A percentile compares a stretch with the other conserved stretches of the same genome.
Evolutionary conservation across 176 grass and related monocot species (phyloP).

Genomic region (Luzula sylvatica): DNA sequence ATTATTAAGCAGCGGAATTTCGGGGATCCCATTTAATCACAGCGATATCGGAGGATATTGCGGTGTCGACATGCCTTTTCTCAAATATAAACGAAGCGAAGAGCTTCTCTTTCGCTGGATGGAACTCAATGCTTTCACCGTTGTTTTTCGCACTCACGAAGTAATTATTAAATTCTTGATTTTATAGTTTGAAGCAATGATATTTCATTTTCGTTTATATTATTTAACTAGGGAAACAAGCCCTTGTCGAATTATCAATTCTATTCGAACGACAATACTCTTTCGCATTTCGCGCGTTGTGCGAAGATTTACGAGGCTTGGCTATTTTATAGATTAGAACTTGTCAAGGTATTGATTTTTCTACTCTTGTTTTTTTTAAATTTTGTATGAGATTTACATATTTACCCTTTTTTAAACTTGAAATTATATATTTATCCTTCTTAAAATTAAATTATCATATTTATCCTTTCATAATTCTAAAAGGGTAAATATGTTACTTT

Average conservation of each 20-base stretch:
- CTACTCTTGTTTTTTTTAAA: no score
- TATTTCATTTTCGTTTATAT: background rate
- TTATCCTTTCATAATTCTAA: no score
- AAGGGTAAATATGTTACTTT: no score
- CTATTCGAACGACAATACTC: conserved; percentile 48
- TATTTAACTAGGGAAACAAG: conserved; percentile 54
- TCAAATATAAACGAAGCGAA: conserved; percentile 72
- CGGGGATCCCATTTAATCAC: conserved; percentile 94
- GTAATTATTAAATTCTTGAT: conserved; percentile 19
- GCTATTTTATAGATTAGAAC: conserved; percentile 65
- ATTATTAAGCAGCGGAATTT: conserved; percentile 78
- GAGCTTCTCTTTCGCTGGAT: conserved; percentile 83
- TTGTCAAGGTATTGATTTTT: conserved; percentile 73
- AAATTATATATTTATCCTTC: no score
- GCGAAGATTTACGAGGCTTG: conserved; percentile 86
- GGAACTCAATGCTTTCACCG: conserved; percentile 83
- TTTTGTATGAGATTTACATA: background rate
- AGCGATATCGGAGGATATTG: conserved; percentile 90
- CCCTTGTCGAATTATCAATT: conserved; percentile 68
- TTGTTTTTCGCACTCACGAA: conserved; percentile 86
- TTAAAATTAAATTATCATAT: no score
- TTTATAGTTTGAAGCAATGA: no score
- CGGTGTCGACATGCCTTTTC: conserved; percentile 61
- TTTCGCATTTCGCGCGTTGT: conserved; percentile 75
- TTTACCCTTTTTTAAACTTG: background rate